phyloP scores from a whole-genome alignment of 129 eudicot genomes.

The Mikania micrantha region DNA sequence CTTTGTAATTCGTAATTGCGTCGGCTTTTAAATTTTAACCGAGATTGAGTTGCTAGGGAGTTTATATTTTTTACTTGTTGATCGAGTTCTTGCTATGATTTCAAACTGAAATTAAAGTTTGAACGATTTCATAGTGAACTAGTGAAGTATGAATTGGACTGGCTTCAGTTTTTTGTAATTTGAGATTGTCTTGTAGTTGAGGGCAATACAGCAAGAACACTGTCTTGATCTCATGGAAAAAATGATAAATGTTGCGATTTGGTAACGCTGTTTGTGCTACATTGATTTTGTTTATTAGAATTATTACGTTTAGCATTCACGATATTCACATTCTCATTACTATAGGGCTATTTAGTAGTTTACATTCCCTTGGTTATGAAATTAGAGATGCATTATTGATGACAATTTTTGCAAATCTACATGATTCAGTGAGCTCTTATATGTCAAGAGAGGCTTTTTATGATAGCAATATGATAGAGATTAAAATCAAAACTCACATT shows the following conservation, averaged over 20 bases:
- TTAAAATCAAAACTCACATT: too few species aligned
- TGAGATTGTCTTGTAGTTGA: background rate
- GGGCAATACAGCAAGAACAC: background rate
- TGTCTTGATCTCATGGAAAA: background rate
- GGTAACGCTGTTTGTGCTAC: background rate
- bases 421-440: background rate
- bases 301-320: background rate
- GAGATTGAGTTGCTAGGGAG: slow-evolving; percentile 16
- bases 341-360: background rate
- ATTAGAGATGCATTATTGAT: background rate
- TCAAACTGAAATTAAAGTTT: background rate
- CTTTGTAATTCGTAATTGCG: background rate
- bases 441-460: background rate
- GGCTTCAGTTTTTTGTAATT: background rate
- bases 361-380: slow-evolving; percentile 1
- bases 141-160: background rate
- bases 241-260: background rate
- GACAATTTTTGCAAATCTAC: background rate
- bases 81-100: background rate
- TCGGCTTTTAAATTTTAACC: background rate
- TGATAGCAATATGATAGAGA: too few species aligned
- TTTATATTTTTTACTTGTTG: slow-evolving; percentile 3
- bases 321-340: background rate
- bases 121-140: background rate
- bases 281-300: background rate